Base-by-base conservation (phyloP, 345 rosid species). In the Eucalyptus brandiana region DNA sequence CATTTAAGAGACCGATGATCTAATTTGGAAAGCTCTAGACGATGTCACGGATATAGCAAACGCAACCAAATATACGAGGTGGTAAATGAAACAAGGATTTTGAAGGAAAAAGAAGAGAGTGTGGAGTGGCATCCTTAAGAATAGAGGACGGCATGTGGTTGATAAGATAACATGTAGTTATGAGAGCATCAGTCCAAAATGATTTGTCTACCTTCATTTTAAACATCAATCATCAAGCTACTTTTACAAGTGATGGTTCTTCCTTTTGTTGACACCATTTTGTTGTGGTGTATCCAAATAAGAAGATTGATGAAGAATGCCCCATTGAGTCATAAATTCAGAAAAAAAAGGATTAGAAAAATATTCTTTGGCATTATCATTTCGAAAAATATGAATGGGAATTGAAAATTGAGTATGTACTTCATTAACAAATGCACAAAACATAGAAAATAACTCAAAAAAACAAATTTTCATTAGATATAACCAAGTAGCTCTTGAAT, bases 41-140 rank as follows among this genome's bases (percentile, higher is more conserved):
- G 2, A 62, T 62, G 69, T 62, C 9, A 28, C 9, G 0, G 0
- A 62, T 12, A 28, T 30, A 28, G 9, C 0, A 28, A 9, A 28
- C 69, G 30, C 34, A 30, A 60, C 69, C 69, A 62, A 62, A 30
- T 62, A 62, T 62, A 62, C 0, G 2, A 62, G 18, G 34, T 12
- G 17, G 69, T 62, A 62, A 62, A 62, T 62, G 17, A 62, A 62
- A 62, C 1, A 30, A 62, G 18, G 34, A 62, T 62, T 62, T 14
- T 3, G 18, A 62, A 62, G 69, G 69, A 62, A 62, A 62, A 62
- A 28, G 69, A 62, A 62, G 16, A 30, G 34, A 62, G 69, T 62
- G 34, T 30, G 69, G 69, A 30, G 69, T 62, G 7, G 34, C 34
- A 62, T 30, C 32, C 69, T 62, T 12, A 62, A 62, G 69, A 30